Percentiles rank a stretch among this genome's conserved stretches.
Conservation (phyloP, 345 rosid genomes). For the Abelmoschus esculentus region DNA sequence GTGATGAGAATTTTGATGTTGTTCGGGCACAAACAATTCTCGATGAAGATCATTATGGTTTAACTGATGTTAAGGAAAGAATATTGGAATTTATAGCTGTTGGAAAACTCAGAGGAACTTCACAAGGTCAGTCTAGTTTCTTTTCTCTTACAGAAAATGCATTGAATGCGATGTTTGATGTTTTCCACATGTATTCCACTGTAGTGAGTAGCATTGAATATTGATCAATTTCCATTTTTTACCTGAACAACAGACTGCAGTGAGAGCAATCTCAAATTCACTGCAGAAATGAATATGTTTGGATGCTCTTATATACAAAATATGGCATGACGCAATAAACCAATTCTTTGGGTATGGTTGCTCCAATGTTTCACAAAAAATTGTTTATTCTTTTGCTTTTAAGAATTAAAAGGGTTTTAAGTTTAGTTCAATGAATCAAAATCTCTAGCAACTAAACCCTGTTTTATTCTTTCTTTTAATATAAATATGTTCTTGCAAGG, state of each 20-base stretch:
- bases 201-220: neutral
- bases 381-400: neutral
- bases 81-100: slow-evolving; percentile 98
- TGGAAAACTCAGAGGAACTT: slow-evolving; percentile 92
- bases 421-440: neutral
- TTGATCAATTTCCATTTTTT: neutral
- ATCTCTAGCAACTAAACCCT: neutral
- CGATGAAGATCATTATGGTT: slow-evolving; percentile 98
- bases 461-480: neutral
- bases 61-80: slow-evolving; percentile 94
- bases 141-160: neutral
- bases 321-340: neutral
- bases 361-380: neutral
- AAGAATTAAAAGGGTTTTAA: neutral
- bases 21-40: slow-evolving; percentile 79
- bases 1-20: slow-evolving; percentile 96
- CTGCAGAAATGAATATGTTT: neutral
- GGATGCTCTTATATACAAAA: neutral
- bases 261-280: neutral
- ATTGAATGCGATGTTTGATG: slow-evolving; percentile 4
- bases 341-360: neutral
- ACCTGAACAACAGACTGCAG: neutral
- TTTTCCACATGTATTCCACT: neutral
- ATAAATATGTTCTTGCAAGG: neutral
- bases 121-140: slow-evolving; percentile 60